phyloP scores from a whole-genome alignment of 768 basidiomycete genomes.

The Myochromella boudieri region DNA sequence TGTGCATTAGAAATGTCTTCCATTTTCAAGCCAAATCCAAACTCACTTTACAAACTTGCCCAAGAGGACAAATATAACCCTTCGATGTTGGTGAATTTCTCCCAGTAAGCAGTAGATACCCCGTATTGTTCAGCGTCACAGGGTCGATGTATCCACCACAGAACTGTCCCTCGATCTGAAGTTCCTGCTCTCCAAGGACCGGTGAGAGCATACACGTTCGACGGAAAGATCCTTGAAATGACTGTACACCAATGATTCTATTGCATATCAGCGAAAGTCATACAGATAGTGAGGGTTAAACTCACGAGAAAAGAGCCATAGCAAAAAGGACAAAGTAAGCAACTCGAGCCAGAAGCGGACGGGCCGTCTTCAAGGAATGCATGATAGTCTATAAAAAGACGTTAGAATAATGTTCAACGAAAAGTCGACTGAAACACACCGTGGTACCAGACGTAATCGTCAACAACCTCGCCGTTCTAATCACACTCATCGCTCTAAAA shows the following conservation, averaged over 20 bases:
- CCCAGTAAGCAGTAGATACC: slow-evolving; percentile 30
- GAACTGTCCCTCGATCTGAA: slow-evolving; percentile 47
- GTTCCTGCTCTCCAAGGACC: slow-evolving; percentile 50
- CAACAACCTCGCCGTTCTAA: slow-evolving; percentile 79
- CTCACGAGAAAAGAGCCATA: slow-evolving; percentile 83
- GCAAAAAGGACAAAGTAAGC: slow-evolving; percentile 92
- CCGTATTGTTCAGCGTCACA: slow-evolving; percentile 45
- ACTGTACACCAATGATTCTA: slow-evolving; percentile 91
- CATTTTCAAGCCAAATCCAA: not conserved
- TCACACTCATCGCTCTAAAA: slow-evolving; percentile 86
- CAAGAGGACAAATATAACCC: slow-evolving; percentile 88
- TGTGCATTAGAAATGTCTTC: not conserved
- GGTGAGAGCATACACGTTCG: slow-evolving; percentile 60
- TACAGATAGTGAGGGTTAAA: slow-evolving; percentile 10
- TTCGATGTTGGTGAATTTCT: slow-evolving; percentile 41
- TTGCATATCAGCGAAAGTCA: not conserved
- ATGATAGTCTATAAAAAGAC: slow-evolving; percentile 62
- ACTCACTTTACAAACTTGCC: slow-evolving; percentile 75
- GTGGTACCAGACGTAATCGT: slow-evolving; percentile 91
- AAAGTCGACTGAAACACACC: slow-evolving; percentile 40
- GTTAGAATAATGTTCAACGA: not conserved
- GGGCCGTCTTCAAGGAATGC: slow-evolving; percentile 86
- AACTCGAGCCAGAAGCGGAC: slow-evolving; percentile 86
- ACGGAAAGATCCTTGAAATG: slow-evolving; percentile 84
- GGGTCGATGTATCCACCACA: slow-evolving; percentile 86